phyloP scores from a whole-genome alignment of 441 rosid species.

The Gossypium davidsonii region DNA sequence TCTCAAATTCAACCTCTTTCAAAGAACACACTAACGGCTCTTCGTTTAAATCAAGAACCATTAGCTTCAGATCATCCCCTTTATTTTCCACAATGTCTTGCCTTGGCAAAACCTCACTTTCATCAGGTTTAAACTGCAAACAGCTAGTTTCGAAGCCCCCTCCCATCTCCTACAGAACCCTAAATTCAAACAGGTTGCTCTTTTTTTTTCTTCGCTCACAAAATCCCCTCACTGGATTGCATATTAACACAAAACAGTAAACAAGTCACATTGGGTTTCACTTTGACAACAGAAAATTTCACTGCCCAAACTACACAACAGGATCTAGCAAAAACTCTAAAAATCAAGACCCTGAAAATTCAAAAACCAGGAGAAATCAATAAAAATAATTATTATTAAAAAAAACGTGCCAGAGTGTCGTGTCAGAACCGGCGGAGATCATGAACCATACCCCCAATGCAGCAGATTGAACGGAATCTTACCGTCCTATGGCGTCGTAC shows the following conservation, averaged over 20 bases:
- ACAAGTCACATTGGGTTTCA: conserved; percentile 5
- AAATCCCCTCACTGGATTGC: conserved; percentile 1
- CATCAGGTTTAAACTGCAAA: conserved; percentile 23
- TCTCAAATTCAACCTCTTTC: conserved; percentile 9
- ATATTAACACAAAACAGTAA: neutral
- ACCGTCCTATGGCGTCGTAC: conserved; percentile 14
- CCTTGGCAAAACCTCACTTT: conserved; percentile 17
- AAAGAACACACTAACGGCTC: conserved; percentile 15
- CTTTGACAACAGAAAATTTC: neutral
- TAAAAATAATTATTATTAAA: neutral
- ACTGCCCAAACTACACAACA: neutral
- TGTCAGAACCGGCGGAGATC: neutral
- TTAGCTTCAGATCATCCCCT: conserved; percentile 15
- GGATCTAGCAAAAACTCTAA: conserved; percentile 13
- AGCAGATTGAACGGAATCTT: conserved; percentile 13
- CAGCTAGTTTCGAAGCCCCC: conserved; percentile 37
- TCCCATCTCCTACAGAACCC: conserved; percentile 35
- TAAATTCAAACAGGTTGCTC: neutral
- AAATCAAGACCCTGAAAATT: conserved; percentile 3
- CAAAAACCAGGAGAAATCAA: neutral
- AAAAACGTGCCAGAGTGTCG: neutral
- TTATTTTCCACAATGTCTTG: conserved; percentile 11
- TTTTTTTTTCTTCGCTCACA: neutral
- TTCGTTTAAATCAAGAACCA: conserved; percentile 20
- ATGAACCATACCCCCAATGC: conserved; percentile 19